Evolutionary conservation across 208 protist species (phyloP).

Genomic region (Leishmania mexicana): DNA sequence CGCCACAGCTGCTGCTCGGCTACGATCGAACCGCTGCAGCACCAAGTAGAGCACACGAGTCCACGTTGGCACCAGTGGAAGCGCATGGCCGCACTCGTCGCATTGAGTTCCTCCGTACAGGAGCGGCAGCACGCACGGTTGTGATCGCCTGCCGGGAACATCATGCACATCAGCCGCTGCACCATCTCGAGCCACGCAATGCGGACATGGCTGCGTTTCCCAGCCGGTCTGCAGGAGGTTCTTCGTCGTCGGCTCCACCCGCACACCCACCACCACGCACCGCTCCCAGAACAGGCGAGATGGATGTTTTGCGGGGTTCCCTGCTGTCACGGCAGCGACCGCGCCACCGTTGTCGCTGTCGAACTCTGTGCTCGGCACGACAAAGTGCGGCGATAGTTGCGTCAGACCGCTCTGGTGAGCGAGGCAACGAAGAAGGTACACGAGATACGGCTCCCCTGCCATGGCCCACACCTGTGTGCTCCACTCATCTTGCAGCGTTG

Average conservation of each 20-base stretch:
- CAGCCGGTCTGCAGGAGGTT: constrained; percentile 66
- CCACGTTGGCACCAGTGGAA: constrained; percentile 32
- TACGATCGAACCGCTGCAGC: constrained; percentile 29
- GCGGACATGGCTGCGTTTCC: constrained; percentile 35
- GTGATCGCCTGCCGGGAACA: background rate
- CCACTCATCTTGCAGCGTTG: constrained; percentile 54
- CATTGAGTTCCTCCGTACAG: constrained; percentile 37
- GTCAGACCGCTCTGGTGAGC: constrained; percentile 31
- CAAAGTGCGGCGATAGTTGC: constrained; percentile 23
- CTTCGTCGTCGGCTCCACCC: constrained; percentile 34
- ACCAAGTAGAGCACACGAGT: constrained; percentile 41
- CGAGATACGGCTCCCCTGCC: constrained; percentile 55
- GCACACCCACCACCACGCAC: constrained; percentile 54
- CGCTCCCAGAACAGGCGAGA: constrained; percentile 23
- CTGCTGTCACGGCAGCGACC: background rate
- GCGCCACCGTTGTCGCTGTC: background rate
- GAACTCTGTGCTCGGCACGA: background rate
- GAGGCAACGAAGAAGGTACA: constrained; percentile 76
- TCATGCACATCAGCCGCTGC: background rate
- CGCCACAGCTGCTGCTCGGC: constrained; percentile 44
- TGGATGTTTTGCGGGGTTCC: background rate
- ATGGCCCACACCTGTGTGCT: constrained; percentile 51
- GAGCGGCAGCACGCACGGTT: constrained; percentile 11
- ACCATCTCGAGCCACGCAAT: constrained; percentile 13
- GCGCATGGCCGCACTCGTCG: constrained; percentile 24